Conservation (phyloP, 176 grass and related monocot species). For the Musa troglodytarum region DNA sequence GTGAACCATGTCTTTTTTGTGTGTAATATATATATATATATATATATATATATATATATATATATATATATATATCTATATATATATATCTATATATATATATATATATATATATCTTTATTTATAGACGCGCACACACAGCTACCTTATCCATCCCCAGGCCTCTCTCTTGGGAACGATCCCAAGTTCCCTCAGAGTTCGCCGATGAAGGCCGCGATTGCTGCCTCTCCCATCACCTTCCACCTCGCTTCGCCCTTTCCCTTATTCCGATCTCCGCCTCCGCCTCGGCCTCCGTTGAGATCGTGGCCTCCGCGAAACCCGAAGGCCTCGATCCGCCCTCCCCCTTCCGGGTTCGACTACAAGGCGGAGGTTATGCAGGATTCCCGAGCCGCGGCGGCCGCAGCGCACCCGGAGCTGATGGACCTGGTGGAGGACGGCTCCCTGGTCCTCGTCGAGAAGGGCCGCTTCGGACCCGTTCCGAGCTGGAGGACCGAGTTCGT, state of each 20-base stretch:
- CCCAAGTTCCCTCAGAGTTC: background rate
- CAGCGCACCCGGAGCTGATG: constrained; percentile 44
- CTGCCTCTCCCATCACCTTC: background rate
- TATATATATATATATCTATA: too few species aligned
- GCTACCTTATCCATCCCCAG: too few species aligned
- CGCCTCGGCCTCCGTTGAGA: background rate
- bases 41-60: too few species aligned
- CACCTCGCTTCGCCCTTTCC: background rate
- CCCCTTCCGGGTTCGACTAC: constrained; percentile 82
- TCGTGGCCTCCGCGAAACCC: background rate
- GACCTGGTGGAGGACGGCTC: constrained; percentile 63
- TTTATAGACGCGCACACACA: too few species aligned
- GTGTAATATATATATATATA: too few species aligned
- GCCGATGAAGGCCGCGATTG: background rate
- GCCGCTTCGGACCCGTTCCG: constrained; percentile 72
- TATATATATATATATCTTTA: too few species aligned
- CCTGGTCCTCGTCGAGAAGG: constrained; percentile 59
- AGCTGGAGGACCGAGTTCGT: constrained; percentile 72
- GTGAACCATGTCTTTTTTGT: too few species aligned
- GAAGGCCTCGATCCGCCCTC: constrained; percentile 46
- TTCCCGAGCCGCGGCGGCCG: constrained; percentile 38
- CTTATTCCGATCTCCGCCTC: background rate
- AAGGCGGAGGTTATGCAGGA: constrained; percentile 44
- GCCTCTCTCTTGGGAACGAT: too few species aligned
- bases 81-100: too few species aligned